Conservation (phyloP, 2,329 filamentous ascomycete species). For the Hypoxylon sp. region DNA sequence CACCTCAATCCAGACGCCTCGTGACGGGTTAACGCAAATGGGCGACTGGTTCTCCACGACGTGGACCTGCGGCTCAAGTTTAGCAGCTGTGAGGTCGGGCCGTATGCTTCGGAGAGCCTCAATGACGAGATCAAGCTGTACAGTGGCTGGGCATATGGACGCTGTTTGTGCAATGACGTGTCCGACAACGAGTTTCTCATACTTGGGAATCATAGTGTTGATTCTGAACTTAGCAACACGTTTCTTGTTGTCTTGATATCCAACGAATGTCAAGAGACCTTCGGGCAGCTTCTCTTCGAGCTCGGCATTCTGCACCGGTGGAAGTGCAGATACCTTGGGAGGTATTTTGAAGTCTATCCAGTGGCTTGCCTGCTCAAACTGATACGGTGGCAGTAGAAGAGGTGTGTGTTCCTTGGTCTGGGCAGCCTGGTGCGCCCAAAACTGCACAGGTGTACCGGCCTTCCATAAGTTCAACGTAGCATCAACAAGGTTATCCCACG, state of each 20-base stretch:
- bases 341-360: constrained; percentile 53
- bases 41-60: constrained; percentile 35
- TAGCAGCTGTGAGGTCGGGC: constrained; percentile 39
- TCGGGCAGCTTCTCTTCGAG: constrained; percentile 28
- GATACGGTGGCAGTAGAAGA: constrained; percentile 56
- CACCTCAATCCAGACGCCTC: constrained; percentile 41
- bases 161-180: constrained; percentile 57
- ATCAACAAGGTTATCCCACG: constrained; percentile 43
- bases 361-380: constrained; percentile 56
- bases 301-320: constrained; percentile 9
- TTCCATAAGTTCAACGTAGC: constrained; percentile 55
- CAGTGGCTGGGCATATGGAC: constrained; percentile 54
- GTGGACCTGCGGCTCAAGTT: constrained; percentile 46
- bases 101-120: constrained; percentile 51
- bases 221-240: constrained; percentile 55
- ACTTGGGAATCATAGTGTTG: constrained; percentile 54
- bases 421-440: constrained; percentile 55
- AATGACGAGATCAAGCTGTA: constrained; percentile 52
- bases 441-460: constrained; percentile 50
- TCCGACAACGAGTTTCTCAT: constrained; percentile 51
- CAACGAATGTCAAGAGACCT: constrained; percentile 49
- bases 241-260: constrained; percentile 46
- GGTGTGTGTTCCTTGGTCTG: constrained; percentile 46
- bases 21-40: constrained; percentile 36
- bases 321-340: constrained; percentile 21